phyloP scores from a whole-genome alignment of 352 stramenopile species.

The Globisporangium solare region DNA sequence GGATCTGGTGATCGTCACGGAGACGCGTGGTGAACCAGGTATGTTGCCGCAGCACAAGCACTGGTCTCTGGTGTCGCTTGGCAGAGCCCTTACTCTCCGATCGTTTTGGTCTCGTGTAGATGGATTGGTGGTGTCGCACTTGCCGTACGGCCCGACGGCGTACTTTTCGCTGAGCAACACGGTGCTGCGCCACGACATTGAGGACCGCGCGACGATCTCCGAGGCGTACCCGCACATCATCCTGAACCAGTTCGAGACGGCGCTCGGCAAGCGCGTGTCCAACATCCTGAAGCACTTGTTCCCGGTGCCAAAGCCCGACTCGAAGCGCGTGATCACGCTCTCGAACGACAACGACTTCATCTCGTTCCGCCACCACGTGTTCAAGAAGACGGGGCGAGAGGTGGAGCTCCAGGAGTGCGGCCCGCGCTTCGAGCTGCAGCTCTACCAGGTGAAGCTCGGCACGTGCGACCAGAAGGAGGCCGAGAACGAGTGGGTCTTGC shows the following conservation, averaged over 20 bases:
- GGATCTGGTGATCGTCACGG: conserved; percentile 97
- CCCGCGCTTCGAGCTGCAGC: conserved; percentile 97
- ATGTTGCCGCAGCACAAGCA: conserved; percentile 3
- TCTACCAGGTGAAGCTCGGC: conserved; percentile 98
- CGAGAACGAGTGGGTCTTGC: conserved; percentile 99
- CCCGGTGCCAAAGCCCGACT: conserved; percentile 95
- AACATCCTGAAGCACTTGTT: conserved; percentile 99
- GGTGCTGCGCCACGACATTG: conserved; percentile 98
- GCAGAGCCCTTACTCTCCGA: neutral
- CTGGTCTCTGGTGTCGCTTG: neutral
- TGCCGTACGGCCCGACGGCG: conserved; percentile 97
- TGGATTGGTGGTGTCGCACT: conserved; percentile 97
- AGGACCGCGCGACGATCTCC: conserved; percentile 91
- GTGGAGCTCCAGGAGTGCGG: conserved; percentile 95
- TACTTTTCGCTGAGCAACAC: conserved; percentile 98
- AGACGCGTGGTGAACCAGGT: conserved; percentile 97
- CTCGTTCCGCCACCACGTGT: conserved; percentile 99
- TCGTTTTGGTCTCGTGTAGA: conserved; percentile 46
- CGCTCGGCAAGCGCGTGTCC: conserved; percentile 92
- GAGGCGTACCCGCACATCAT: conserved; percentile 96
- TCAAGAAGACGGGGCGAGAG: conserved; percentile 90
- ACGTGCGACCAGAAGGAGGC: conserved; percentile 99
- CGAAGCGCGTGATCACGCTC: conserved; percentile 97
- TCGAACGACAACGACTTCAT: conserved; percentile 99
- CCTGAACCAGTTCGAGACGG: conserved; percentile 95